Evolutionary conservation across 2,329 filamentous ascomycete species (phyloP), one percentile per base, ranked within the genome.

Genomic region (Nemania bipapillata): DNA sequence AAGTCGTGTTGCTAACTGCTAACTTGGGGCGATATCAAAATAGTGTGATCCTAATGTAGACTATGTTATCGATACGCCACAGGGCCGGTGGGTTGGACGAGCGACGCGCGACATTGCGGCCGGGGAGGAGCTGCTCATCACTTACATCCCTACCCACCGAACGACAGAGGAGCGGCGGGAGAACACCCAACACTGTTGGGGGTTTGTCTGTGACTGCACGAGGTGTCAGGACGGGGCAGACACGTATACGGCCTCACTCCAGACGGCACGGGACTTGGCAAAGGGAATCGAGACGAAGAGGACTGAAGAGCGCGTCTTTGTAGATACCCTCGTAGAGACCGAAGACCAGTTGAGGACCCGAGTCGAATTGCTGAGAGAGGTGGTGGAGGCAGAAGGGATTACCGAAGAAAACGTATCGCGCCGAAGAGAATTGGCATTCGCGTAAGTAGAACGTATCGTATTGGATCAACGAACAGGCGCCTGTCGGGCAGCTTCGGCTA

Each of bases 41-140:
- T 5, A 70, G 67, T 64, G 64, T 24, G 59, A 70, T 5, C 56
- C 64, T 1, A 67, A 70, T 35, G 6, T 69, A 4, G 1, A 0
- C 7, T 66, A 47, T 26, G 26, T 28, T 15, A 45, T 11, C 15
- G 22, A 35, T 11, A 9, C 1, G n/a, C 15, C n/a, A 8, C n/a
- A 15, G 6, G 24, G 52, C 50, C 55, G 52, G n/a, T 70, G 67
- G 67, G 28, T 58, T 15, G 50, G n/a, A 26, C 24, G 30, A 26
- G 67, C 64, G 8, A 32, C n/a, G 22, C 63, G 67, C 12, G 3
- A 53, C 28, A 61, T 70, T 28, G 24, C 6, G 9, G 11, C 3
- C 12, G 60, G 67, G 8, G 67, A 70, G 20, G 63, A 70, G 45
- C 11, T 70, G 9, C 17, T 30, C 15, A 22, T 70, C 8, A 4